Evolutionary conservation across 768 basidiomycete species (phyloP).

Genomic region (Psilocybe subaeruginosa): DNA sequence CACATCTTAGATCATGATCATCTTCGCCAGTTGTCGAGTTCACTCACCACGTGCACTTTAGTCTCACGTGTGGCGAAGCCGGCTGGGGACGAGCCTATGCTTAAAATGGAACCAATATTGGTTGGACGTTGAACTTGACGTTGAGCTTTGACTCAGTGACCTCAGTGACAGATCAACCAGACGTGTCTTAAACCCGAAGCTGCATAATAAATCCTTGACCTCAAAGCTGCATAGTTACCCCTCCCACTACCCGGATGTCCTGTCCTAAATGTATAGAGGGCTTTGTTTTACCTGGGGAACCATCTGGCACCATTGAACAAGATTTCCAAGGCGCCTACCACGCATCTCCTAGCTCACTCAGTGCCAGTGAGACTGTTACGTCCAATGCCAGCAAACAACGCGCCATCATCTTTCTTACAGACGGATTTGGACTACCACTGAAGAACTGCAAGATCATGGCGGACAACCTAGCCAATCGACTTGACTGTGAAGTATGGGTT

Average conservation of each 20-base stretch:
- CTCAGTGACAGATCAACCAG: too few species aligned
- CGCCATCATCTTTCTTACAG: slow-evolving; percentile 51
- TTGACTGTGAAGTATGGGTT: slow-evolving; percentile 59
- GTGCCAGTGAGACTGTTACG: slow-evolving; percentile 4
- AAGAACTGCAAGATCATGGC: slow-evolving; percentile 57
- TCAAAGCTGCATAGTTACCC: too few species aligned
- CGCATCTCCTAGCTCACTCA: slow-evolving; percentile 21
- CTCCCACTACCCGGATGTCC: slow-evolving; percentile 24
- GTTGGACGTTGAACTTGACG: too few species aligned
- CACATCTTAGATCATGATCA: too few species aligned
- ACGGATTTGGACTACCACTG: slow-evolving; percentile 56
- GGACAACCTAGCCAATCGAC: slow-evolving; percentile 43
- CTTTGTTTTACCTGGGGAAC: slow-evolving; percentile 44
- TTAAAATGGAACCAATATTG: too few species aligned
- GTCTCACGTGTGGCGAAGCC: too few species aligned
- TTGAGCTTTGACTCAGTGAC: too few species aligned
- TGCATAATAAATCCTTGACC: too few species aligned
- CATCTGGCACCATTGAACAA: slow-evolving; percentile 39
- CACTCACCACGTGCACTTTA: too few species aligned
- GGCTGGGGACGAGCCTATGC: too few species aligned
- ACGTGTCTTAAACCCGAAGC: too few species aligned
- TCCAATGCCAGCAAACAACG: slow-evolving; percentile 21
- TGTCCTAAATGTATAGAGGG: slow-evolving; percentile 50
- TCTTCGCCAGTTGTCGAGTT: too few species aligned
- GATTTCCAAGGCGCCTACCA: slow-evolving; percentile 44